Evolutionary conservation across 352 stramenopile genomes (phyloP), one percentile per base, ranked within the genome.

Genomic region (Phytophthora macrochlamydospora): DNA sequence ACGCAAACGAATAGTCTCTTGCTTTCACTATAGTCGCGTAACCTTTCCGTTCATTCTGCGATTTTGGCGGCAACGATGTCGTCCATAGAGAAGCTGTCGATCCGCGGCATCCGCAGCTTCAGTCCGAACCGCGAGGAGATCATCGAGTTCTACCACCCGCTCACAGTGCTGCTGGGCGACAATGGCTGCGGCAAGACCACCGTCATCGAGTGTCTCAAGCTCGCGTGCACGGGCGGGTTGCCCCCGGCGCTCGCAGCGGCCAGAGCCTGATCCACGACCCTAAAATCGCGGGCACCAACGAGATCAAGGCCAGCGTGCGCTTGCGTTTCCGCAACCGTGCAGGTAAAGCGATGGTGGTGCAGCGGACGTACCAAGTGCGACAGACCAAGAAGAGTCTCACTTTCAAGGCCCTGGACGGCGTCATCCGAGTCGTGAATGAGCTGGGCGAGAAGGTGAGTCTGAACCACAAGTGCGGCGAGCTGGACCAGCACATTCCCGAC

Each of bases 181-280:
- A 99, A 99, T 76, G 96, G 96, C 54, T 98, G 92, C 65, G 97
- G 96, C n/a, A 99, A 99, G 89, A 99, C 98, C 1, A 99, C 98
- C 13, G 98, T 99, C 56, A 99, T 99, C 76, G 98, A 99, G 87
- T 99, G 96, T 71, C 90, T 99, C 35, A 99, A 99, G 78, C 97
- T 99, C 51, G 91, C 94, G 31, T 96, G 92, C 51, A 99, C 97
- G 4, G 98, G 98, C 18, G 81, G 85, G 8, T 65, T 99, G 0
- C 98, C 98, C 97, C 97, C 0, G 96, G 96, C 1, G 74, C 87
- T 8, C 78, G 78, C 40, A 90, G 67, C 72, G 97, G 83, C 40
- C 97, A 98, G 68, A 94, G 82, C 59, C 99, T 99, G 72, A 81
- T 99, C 31, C 97, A 99, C 74, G 97, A 99, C 81, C 97, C 97